Evolutionary conservation across 345 rosid species (phyloP).

Genomic region (Odontarrhena argentea): DNA sequence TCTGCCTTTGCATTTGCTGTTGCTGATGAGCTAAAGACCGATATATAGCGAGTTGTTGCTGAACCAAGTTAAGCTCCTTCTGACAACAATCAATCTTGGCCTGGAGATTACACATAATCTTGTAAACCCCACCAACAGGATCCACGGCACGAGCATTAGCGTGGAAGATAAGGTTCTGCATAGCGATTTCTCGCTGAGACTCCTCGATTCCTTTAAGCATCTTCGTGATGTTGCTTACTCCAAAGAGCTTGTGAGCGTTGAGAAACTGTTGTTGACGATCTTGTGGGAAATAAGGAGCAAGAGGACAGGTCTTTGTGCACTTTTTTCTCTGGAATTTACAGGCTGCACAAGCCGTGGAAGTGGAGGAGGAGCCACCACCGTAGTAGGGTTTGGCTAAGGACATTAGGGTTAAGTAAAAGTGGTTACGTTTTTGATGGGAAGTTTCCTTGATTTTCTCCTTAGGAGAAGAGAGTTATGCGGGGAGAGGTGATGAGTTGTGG

Average conservation of each 20-base stretch:
- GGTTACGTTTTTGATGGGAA: not conserved
- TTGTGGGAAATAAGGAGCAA: conserved; percentile 54
- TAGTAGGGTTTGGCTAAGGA: conserved; percentile 16
- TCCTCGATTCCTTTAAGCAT: conserved; percentile 21
- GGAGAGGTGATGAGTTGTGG: conserved; percentile 16
- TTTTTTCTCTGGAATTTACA: conserved; percentile 51
- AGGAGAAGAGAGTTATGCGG: conserved; percentile 26
- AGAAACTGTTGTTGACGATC: conserved; percentile 35
- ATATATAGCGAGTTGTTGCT: conserved; percentile 28
- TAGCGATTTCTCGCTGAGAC: conserved; percentile 24
- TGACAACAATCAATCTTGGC: not conserved
- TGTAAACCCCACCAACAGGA: conserved; percentile 49
- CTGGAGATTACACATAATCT: conserved; percentile 19
- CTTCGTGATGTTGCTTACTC: conserved; percentile 46
- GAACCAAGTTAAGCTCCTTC: conserved; percentile 24
- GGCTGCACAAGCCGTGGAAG: conserved; percentile 50
- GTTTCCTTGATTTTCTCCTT: conserved; percentile 23
- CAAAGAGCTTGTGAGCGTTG: conserved; percentile 51
- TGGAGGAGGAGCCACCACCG: conserved; percentile 22
- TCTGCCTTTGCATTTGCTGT: not conserved
- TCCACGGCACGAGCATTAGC: conserved; percentile 50
- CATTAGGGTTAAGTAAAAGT: conserved; percentile 15
- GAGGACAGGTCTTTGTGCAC: conserved; percentile 42
- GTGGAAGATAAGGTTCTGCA: conserved; percentile 41
- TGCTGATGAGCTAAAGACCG: conserved; percentile 20